Base-by-base conservation (phyloP, 805 yeast genomes). In the Nakazawaea holstii region DNA sequence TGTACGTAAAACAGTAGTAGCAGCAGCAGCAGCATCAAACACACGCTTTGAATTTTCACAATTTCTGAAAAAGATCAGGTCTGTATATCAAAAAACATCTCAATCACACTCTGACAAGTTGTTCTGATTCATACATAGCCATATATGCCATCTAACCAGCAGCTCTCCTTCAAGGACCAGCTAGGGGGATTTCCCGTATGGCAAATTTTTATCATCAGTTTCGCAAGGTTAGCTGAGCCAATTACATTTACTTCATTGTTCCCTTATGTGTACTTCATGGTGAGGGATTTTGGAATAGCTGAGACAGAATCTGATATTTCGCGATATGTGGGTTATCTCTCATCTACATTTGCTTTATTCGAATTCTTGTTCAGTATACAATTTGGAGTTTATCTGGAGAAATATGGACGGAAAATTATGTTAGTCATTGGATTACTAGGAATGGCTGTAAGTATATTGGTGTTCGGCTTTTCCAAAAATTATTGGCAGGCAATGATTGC, bases 211-310 rank as follows among this genome's bases (percentile, higher is more conserved):
- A 66, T 69, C 11, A 56, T 71, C 9, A 63, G 68, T 32, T 52
- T 72, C 31, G 76, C 78, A 41, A 64, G 85, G 45, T 73, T 79
- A 48, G 69, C 79, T 11, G 85, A 80, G 56, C 85, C 85, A 1
- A 69, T 80, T 15, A 77, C 84, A 1, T 80, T 79, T 63, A 77
- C 84, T 3, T 77, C 84, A 4, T 60, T 80, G 32, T 79, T 80
- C 56, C 85, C 86, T 3, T 80, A 80, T 54, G 73, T 79, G 29
- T 80, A 76, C 57, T 80, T 76, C 61, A 76, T 80, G 82, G 78
- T 80, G 17, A 60, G 75, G 49, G 81, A 77, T 52, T 80, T 79
- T 56, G 70, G 70, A 7, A 62, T 77, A 11, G 77, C 77, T 11
- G 66, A 74, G 35, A 66, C 67, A 20, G 78, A 77, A 44, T 69